Base-by-base conservation (phyloP, 768 basidiomycete genomes). In the Phanerochaete sordida region DNA sequence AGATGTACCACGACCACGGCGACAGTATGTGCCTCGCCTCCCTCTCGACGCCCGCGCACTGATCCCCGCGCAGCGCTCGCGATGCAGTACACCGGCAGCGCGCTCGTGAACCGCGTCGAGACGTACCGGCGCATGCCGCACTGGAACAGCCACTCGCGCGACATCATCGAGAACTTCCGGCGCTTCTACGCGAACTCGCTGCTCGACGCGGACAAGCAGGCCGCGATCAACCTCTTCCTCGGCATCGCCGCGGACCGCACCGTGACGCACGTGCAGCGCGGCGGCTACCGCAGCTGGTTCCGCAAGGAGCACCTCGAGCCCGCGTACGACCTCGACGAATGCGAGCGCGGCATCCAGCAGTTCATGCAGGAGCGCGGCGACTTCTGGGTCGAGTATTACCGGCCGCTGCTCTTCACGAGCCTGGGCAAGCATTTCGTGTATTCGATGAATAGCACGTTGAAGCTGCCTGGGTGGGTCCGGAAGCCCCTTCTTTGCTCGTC, bases 1-100 rank as follows among this genome's bases (percentile, higher is more conserved):
- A 97, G 75, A 98, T 99, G 95, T 98, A 95, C 72, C 94, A 96
- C 70, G 94, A 97, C 71, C 95, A 97, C 65, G 94, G 94, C 1
- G 94, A 97, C 69, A 95, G 93, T 94, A 69, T 68, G 90, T 74
- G 26, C 39, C 49, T 27, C 44, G 21, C 33, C 30, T 3, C 21
- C 39, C 64, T 45, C 26, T 43, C 28, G 4, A 23, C 23, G 23
- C 28, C 1, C 16, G 47, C 57, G 51, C 19, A 28, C 4, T 23
- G 16, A 3, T 33, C 11, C 4, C 11, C 39, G 19, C 31, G 4
- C 58, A 95, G 95, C 94, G 0, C 85, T 98, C 59, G 95, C 96
- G 0, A 77, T 97, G 63, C 96, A 99, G 70, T 99, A 99, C 68
- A 97, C 95, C 0, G 97, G 97, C 1, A 95, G 93, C 68, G 93